These are phyloP conservation scores for Blastomyces percursus DNA, from an alignment of 2,329 filamentous ascomycete genomes.

Conservation along the genomic window DNA sequence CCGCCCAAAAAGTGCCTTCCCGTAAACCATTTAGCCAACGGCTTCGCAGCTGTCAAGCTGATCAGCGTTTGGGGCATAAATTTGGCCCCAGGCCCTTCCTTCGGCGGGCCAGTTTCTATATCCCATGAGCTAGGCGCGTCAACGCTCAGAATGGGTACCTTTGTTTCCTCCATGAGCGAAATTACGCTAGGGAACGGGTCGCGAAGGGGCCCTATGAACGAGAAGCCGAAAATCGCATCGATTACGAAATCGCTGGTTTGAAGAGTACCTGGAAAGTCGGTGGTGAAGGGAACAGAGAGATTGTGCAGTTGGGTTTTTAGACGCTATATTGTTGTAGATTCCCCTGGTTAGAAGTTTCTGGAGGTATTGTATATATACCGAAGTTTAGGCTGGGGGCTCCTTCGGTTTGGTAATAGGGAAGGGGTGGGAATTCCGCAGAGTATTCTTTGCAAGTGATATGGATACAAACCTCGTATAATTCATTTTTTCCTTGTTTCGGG, in stretches of 20 bases:
- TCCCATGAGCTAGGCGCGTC: conserved; percentile 94
- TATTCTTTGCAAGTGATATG: conserved; percentile 1
- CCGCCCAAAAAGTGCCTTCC: conserved; percentile 80
- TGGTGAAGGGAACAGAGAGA: conserved; percentile 69
- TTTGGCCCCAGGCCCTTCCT: conserved; percentile 54
- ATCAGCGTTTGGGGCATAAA: conserved; percentile 75
- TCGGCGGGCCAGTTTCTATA: conserved; percentile 74
- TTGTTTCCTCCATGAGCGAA: conserved; percentile 58
- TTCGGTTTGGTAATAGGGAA: background rate
- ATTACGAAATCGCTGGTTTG: conserved; percentile 65
- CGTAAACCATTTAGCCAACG: conserved; percentile 74
- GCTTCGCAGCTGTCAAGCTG: conserved; percentile 88
- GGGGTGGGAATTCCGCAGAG: conserved; percentile 10
- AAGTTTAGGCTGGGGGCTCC: background rate
- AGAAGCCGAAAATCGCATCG: conserved; percentile 94
- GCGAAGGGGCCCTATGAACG: conserved; percentile 82
- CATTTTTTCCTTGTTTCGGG: conserved; percentile 81
- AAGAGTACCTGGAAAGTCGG: conserved; percentile 59
- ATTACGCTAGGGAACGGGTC: conserved; percentile 84
- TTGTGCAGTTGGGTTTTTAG: conserved; percentile 75
- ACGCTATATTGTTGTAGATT: conserved; percentile 42
- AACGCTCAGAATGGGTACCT: conserved; percentile 70
- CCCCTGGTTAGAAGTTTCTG: background rate
- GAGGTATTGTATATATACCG: background rate
- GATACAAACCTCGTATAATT: conserved; percentile 63